Evolutionary conservation across 495 filamentous ascomycete species (phyloP).

Genomic region (Niebla homalea): DNA sequence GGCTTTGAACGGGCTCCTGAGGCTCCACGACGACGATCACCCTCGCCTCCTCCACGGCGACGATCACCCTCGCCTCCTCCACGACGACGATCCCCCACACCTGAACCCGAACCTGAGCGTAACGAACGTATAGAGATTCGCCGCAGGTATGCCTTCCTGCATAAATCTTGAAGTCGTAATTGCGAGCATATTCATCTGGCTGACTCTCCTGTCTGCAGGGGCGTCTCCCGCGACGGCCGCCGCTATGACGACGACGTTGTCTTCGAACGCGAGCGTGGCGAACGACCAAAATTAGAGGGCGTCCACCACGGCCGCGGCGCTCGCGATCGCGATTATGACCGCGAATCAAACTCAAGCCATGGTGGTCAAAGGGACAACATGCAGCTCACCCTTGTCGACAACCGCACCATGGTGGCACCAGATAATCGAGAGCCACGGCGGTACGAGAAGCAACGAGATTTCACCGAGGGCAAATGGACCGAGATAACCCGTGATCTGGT

Average conservation of each 20-base stretch:
- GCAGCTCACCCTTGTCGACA: constrained; percentile 23
- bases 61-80: constrained; percentile 14
- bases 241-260: constrained; percentile 45
- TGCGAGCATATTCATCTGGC: neutral
- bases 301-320: constrained; percentile 7
- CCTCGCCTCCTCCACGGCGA: constrained; percentile 7
- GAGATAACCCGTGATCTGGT: constrained; percentile 95
- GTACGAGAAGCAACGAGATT: constrained; percentile 27
- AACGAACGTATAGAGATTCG: constrained; percentile 41
- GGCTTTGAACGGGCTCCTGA: constrained; percentile 15
- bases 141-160: constrained; percentile 21
- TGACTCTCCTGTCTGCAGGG: neutral
- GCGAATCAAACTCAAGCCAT: constrained; percentile 42
- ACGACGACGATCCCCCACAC: constrained; percentile 9
- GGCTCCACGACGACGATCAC: constrained; percentile 2
- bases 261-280: constrained; percentile 35
- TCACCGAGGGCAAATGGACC: constrained; percentile 71
- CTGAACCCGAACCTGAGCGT: constrained; percentile 19
- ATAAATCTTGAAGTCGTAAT: neutral
- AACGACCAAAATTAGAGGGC: constrained; percentile 10
- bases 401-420: constrained; percentile 21
- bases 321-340: constrained; percentile 18
- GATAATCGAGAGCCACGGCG: constrained; percentile 14
- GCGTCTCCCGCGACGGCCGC: constrained; percentile 20
- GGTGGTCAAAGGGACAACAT: constrained; percentile 18